These are phyloP conservation scores for Cyclotella cryptica DNA, from an alignment of 108 stramenopile genomes.

Conservation along the genomic window DNA sequence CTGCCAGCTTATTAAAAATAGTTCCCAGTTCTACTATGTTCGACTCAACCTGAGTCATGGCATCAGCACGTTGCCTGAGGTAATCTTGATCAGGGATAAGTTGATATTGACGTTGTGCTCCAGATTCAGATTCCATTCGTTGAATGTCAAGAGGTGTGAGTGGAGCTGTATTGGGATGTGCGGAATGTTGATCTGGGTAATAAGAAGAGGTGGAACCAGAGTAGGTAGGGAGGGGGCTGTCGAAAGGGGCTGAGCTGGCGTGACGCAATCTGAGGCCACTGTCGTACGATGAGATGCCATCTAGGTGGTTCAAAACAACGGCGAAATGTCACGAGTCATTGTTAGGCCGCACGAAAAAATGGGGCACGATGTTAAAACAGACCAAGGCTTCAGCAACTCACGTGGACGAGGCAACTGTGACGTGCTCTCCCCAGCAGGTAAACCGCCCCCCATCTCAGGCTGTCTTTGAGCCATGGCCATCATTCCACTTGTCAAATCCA, in stretches of 20 bases:
- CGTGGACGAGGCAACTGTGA: conserved; percentile 57
- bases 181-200: conserved; percentile 47
- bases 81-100: conserved; percentile 91
- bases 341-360: neutral
- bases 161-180: conserved; percentile 37
- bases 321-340: neutral
- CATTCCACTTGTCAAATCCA: conserved; percentile 91
- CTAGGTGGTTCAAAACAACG: neutral
- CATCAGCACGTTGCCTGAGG: conserved; percentile 82
- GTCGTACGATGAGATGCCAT: conserved; percentile 31
- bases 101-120: conserved; percentile 72
- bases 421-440: conserved; percentile 54
- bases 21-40: conserved; percentile 90
- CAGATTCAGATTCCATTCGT: conserved; percentile 84
- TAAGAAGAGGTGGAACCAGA: conserved; percentile 47
- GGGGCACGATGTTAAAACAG: neutral
- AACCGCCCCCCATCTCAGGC: conserved; percentile 44
- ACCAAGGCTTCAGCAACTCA: conserved; percentile 11
- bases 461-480: conserved; percentile 64
- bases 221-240: conserved; percentile 34
- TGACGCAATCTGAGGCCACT: conserved; percentile 42
- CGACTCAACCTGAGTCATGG: conserved; percentile 84
- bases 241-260: conserved; percentile 36
- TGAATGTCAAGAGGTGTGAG: conserved; percentile 89
- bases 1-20: conserved; percentile 88